A percentile compares a stretch with the other conserved stretches of the same genome.
phyloP scores from a whole-genome alignment of 768 basidiomycete genomes.

The Termitomyces sp. region DNA sequence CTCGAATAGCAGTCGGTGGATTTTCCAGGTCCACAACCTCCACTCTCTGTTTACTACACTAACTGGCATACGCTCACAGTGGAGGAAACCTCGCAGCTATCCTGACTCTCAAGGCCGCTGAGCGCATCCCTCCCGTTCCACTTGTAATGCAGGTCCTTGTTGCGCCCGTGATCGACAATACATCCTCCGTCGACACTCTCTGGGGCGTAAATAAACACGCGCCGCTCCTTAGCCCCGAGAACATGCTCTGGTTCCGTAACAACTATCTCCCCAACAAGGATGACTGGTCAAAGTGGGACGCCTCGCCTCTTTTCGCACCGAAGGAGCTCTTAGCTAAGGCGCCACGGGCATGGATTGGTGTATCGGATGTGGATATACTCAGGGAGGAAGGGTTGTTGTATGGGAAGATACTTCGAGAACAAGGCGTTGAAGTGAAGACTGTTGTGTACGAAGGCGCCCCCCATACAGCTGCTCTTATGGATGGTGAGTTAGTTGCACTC shows the following conservation, averaged over 20 bases:
- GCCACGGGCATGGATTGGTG: conserved; percentile 59
- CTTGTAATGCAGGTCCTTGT: conserved; percentile 61
- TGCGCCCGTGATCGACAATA: conserved; percentile 75
- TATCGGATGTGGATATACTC: conserved; percentile 65
- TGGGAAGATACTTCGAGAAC: conserved; percentile 48
- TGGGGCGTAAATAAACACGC: conserved; percentile 59
- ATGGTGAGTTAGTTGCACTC: conserved; percentile 34
- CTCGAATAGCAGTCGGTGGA: conserved; percentile 65
- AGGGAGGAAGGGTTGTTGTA: conserved; percentile 65
- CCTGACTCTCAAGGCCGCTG: conserved; percentile 58
- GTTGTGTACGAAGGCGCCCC: conserved; percentile 62
- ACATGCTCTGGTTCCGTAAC: conserved; percentile 73
- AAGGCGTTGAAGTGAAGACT: conserved; percentile 51
- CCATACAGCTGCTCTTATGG: conserved; percentile 74
- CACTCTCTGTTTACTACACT: not conserved
- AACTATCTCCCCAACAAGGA: conserved; percentile 64
- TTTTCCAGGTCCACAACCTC: conserved; percentile 59
- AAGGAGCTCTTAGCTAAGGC: conserved; percentile 44
- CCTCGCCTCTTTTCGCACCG: conserved; percentile 69
- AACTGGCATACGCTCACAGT: conserved; percentile 25
- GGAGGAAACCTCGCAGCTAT: conserved; percentile 72
- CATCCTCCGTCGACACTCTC: conserved; percentile 42
- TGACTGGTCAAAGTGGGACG: conserved; percentile 64
- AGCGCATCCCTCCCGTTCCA: conserved; percentile 44
- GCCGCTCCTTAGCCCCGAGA: conserved; percentile 54